Conservation (phyloP, 2,329 filamentous ascomycete genomes). For the Aspergillus sp. region DNA sequence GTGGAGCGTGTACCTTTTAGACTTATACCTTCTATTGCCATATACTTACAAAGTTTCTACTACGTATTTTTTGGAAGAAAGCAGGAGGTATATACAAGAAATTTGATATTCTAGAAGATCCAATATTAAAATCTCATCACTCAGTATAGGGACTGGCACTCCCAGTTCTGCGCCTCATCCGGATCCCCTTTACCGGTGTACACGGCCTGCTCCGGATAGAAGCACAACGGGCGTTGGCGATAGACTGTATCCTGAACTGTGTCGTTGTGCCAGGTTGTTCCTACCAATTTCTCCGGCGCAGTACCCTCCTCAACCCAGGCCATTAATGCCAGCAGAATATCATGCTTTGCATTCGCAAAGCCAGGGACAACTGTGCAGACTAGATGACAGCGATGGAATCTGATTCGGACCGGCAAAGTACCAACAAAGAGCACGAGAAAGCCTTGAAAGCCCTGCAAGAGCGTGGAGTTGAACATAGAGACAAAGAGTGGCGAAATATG, state of each 20-base stretch:
- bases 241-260: neutral
- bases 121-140: too few species aligned
- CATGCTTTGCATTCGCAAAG: neutral
- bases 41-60: too few species aligned
- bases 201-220: neutral
- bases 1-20: too few species aligned
- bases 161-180: neutral
- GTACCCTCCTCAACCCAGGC: neutral
- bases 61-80: too few species aligned
- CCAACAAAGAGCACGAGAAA: constrained; percentile 14
- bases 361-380: neutral
- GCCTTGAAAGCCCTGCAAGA: constrained; percentile 15
- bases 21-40: too few species aligned
- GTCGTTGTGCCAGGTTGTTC: neutral
- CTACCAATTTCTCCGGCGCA: neutral
- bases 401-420: neutral
- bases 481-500: constrained; percentile 27
- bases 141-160: neutral
- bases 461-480: constrained; percentile 19
- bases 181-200: neutral
- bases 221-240: neutral
- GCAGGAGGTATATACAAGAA: too few species aligned
- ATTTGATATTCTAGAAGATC: too few species aligned
- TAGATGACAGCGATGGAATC: neutral
- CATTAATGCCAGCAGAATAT: neutral